Evolutionary conservation across 208 protist genomes (phyloP).

Genomic region (Wallacemonas sp.): DNA sequence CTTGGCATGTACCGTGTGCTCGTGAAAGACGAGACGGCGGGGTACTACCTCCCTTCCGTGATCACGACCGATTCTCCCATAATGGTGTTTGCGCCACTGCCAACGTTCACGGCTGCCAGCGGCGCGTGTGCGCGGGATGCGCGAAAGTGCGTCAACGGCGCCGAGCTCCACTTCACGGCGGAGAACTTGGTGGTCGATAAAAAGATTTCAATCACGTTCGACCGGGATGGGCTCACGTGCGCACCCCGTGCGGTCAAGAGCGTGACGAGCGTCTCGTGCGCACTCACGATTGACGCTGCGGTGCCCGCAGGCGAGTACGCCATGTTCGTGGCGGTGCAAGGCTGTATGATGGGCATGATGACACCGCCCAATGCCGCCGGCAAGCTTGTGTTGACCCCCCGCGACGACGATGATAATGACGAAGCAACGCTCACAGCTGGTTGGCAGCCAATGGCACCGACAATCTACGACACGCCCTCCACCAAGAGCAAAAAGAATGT

Average conservation of each 20-base stretch:
- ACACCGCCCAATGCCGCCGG: conserved; percentile 10
- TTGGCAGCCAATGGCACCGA: background rate
- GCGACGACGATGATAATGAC: background rate
- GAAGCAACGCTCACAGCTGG: background rate
- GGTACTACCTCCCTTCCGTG: conserved; percentile 8
- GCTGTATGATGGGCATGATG: conserved; percentile 23
- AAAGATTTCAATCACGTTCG: conserved; percentile 5
- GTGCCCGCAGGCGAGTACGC: conserved; percentile 13
- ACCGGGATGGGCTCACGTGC: background rate
- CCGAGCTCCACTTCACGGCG: conserved; percentile 17
- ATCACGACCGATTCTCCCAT: background rate
- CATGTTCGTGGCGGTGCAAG: conserved; percentile 18
- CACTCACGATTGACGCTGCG: conserved; percentile 1
- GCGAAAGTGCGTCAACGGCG: conserved; percentile 14
- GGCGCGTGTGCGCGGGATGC: conserved; percentile 10
- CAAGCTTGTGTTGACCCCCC: conserved; percentile 2
- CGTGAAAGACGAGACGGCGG: conserved; percentile 13
- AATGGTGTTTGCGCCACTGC: conserved; percentile 9
- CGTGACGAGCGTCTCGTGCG: background rate
- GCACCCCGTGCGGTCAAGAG: background rate
- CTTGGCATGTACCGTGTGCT: conserved; percentile 23
- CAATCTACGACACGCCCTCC: background rate
- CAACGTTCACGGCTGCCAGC: background rate
- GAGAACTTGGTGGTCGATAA: conserved; percentile 15
- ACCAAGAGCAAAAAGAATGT: conserved; percentile 2